Percentiles rank a stretch among this genome's conserved stretches.
phyloP scores from a whole-genome alignment of 2,329 filamentous ascomycete species.

The Colletotrichum graminicola region DNA sequence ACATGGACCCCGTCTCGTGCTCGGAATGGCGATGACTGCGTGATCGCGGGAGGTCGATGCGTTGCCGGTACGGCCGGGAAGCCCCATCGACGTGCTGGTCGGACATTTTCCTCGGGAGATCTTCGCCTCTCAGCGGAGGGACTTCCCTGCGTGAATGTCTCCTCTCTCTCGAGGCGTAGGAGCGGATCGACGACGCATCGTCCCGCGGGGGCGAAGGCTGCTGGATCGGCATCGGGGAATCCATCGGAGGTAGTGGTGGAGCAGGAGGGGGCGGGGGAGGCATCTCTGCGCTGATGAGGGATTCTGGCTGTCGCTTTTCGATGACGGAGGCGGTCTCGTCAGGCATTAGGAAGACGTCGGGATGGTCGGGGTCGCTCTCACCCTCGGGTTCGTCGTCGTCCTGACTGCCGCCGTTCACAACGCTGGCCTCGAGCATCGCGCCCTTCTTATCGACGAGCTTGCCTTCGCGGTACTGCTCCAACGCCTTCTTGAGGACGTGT shows the following conservation, averaged over 20 bases:
- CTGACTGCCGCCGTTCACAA: conserved; percentile 27
- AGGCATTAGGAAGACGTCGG: conserved; percentile 20
- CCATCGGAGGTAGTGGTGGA: conserved; percentile 33
- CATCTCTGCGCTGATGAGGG: conserved; percentile 24
- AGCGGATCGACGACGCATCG: conserved; percentile 36
- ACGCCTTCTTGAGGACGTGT: conserved; percentile 38
- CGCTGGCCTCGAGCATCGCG: conserved; percentile 33
- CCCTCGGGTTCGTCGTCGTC: conserved; percentile 36
- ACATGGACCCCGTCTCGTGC: conserved; percentile 34
- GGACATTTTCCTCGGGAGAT: conserved; percentile 24
- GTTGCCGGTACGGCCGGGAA: conserved; percentile 31
- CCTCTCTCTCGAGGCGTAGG: conserved; percentile 34
- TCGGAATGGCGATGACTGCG: conserved; percentile 31
- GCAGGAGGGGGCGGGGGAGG: conserved; percentile 36
- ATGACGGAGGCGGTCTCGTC: conserved; percentile 14
- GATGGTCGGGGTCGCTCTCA: conserved; percentile 32
- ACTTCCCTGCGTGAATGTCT: conserved; percentile 31
- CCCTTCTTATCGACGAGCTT: conserved; percentile 38
- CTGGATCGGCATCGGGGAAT: conserved; percentile 21
- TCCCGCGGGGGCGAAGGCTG: conserved; percentile 23
- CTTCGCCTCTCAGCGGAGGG: conserved; percentile 28
- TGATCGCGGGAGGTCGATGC: conserved; percentile 38
- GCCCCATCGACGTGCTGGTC: conserved; percentile 38
- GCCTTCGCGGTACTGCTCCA: conserved; percentile 39
- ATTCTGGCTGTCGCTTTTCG: conserved; percentile 26